Base-by-base conservation (phyloP, 371 early-diverging fungal genomes). In the Mucor sp. region DNA sequence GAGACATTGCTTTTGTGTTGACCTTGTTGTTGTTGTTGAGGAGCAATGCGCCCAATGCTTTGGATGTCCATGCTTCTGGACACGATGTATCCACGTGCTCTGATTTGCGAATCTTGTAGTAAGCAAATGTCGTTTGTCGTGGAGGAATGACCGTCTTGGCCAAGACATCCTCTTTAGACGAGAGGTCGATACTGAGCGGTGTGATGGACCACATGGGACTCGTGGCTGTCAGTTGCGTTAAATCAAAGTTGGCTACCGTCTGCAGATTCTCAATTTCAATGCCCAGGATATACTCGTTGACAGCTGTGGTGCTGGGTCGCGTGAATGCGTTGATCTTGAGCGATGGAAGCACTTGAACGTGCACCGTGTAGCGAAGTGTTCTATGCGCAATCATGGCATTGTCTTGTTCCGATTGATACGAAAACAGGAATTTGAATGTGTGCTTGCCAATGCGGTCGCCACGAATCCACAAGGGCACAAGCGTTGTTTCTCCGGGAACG, bases 261-360 rank as follows among this genome's bases (percentile, higher is more conserved):
- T 89, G 93, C 59, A 93, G 69, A 68, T 92, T 92, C 70, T 90
- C 92, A 55, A 89, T 88, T 85, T 97, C 98, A 28, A 97, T 86
- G 3, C 96, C 97, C 9, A 98, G 81, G 27, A 96, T 88, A 63
- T 92, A 94, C 67, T 94, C 94, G 68, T 89, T 86, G 6, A 93
- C 80, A 7, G 79, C 77, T 19, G 82, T 82, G 14, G 89, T 80
- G 61, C 95, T 93, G 1, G 93, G 93, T n/a, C 97, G 81, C 4
- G 97, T 94, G 73, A 96, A 96, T 0, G 95, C 95, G 70, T 95
- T 95, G 75, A 98, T 92, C 60, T 93, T 89, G 27, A 98, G 82
- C 1, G 95, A 95, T 5, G 97, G 94, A 25, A 87, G 68, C 1
- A 98, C 95, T 50, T 89, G 87, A 0, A 88, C 74, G 0, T 79